Evolutionary conservation across 2,329 filamentous ascomycete species (phyloP).

Genomic region (Periconia sp.): DNA sequence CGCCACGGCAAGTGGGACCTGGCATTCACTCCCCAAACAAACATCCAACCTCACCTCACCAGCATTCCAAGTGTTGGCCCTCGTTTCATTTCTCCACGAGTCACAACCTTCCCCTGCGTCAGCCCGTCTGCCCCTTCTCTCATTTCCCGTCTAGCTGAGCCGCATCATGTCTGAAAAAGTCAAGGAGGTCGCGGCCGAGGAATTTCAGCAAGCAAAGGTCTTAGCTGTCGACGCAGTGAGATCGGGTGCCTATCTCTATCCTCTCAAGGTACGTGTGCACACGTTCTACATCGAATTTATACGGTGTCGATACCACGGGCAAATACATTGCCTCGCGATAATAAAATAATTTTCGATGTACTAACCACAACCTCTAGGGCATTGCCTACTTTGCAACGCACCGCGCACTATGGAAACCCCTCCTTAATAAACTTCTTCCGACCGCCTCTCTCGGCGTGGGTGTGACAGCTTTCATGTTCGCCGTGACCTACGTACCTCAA

Average conservation of each 20-base stretch:
- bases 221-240: constrained; percentile 69
- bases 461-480: constrained; percentile 80
- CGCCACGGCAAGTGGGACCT: not conserved
- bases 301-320: too few relatives aligned
- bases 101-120: constrained; percentile 1
- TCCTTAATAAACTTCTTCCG: constrained; percentile 58
- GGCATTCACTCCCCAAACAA: not conserved
- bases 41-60: not conserved
- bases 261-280: constrained; percentile 61
- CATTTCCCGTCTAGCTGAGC: constrained; percentile 6
- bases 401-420: constrained; percentile 60
- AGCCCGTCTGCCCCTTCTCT: not conserved
- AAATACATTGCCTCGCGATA: too few relatives aligned
- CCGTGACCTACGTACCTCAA: constrained; percentile 84
- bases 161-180: constrained; percentile 51
- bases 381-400: constrained; percentile 62
- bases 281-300: not conserved
- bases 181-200: constrained; percentile 64
- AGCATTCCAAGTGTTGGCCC: not conserved
- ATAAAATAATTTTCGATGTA: too few relatives aligned
- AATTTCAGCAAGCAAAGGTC: constrained; percentile 66
- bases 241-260: constrained; percentile 83
- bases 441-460: constrained; percentile 71
- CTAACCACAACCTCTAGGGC: constrained; percentile 47
- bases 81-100: not conserved